Evolutionary conservation across 305 asterid genomes (phyloP).

Genomic region (Lippia alba): DNA sequence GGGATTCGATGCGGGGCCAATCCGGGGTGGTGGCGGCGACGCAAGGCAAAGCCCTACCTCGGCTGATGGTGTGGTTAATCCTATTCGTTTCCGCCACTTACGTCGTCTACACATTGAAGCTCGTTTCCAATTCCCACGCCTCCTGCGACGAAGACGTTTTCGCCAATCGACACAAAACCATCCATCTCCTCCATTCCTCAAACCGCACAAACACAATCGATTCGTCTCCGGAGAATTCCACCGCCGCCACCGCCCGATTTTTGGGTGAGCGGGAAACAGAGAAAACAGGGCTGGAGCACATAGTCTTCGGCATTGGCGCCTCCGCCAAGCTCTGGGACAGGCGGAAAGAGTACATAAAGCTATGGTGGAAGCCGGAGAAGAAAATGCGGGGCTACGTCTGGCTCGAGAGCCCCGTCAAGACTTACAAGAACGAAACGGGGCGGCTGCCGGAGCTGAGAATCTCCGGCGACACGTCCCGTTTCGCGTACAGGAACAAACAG

Average conservation of each 20-base stretch:
- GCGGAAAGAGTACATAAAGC: conserved; percentile 82
- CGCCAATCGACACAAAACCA: conserved; percentile 29
- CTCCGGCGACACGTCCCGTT: conserved; percentile 75
- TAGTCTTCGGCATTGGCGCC: conserved; percentile 91
- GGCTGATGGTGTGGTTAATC: conserved; percentile 68
- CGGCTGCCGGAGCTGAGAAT: conserved; percentile 67
- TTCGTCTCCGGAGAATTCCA: neutral
- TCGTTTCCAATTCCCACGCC: conserved; percentile 55
- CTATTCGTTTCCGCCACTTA: conserved; percentile 71
- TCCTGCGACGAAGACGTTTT: conserved; percentile 55
- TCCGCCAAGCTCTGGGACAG: conserved; percentile 79
- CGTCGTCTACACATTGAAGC: conserved; percentile 68
- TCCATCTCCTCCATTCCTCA: conserved; percentile 21
- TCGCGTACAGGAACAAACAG: conserved; percentile 68
- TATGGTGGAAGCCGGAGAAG: conserved; percentile 80
- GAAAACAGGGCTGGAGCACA: conserved; percentile 65
- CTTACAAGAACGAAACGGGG: conserved; percentile 40
- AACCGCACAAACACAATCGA: conserved; percentile 33
- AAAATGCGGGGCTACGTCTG: conserved; percentile 89
- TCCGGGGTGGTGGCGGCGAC: conserved; percentile 37
- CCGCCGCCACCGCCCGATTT: neutral
- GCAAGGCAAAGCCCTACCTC: conserved; percentile 53
- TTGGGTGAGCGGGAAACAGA: neutral
- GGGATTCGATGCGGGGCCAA: conserved; percentile 70
- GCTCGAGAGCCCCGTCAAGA: conserved; percentile 67